A percentile compares a stretch with the other conserved stretches of the same genome.
phyloP scores from a whole-genome alignment of 2,329 filamentous ascomycete genomes.

The Davidsoniella neocaledoniae region DNA sequence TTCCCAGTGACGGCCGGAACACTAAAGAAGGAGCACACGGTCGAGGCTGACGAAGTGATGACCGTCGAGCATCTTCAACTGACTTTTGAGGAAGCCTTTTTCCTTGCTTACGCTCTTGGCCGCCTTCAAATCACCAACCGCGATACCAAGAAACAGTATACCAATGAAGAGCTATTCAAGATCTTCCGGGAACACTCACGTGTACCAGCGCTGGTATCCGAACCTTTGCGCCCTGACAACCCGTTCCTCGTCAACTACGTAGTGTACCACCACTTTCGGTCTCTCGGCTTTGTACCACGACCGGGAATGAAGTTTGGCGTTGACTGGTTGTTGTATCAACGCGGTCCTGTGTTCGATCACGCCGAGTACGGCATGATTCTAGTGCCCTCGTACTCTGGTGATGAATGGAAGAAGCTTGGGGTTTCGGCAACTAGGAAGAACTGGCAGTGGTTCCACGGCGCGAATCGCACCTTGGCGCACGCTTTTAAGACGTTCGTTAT shows the following conservation, averaged over 20 bases:
- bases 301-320: conserved; percentile 88
- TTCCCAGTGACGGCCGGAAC: conserved; percentile 10
- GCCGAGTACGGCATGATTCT: conserved; percentile 84
- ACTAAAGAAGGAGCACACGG: conserved; percentile 8
- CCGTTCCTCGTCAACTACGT: conserved; percentile 74
- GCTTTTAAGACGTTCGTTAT: conserved; percentile 82
- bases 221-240: conserved; percentile 52
- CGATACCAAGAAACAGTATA: conserved; percentile 26
- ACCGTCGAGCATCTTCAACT: conserved; percentile 79
- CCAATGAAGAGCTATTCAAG: conserved; percentile 40
- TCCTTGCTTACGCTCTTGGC: conserved; percentile 67
- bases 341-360: conserved; percentile 85
- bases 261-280: conserved; percentile 91
- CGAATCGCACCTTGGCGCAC: conserved; percentile 77
- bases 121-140: conserved; percentile 46
- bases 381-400: conserved; percentile 62
- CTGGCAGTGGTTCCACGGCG: conserved; percentile 76
- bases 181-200: conserved; percentile 55
- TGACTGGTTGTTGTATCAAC: conserved; percentile 86
- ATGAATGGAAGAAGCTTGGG: conserved; percentile 49
- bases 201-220: conserved; percentile 34
- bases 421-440: conserved; percentile 32
- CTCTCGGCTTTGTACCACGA: conserved; percentile 84
- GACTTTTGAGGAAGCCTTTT: conserved; percentile 80
- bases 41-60: conserved; percentile 17